phyloP scores from a whole-genome alignment of 805 yeast species.

The Suhomyces faveliae region DNA sequence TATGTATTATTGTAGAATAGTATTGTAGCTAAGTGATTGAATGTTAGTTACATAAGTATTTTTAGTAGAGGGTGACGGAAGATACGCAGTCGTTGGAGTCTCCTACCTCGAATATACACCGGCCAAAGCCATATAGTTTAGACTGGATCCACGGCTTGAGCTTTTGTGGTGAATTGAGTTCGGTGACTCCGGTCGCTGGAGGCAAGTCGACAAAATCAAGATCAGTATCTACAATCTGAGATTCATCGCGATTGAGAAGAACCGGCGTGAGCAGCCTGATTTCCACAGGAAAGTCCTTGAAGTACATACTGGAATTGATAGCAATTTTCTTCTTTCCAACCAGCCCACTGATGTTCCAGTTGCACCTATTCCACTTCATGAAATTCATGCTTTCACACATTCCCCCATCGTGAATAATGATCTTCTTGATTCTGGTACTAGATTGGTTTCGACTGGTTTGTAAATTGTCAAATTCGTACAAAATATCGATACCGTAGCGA shows the following conservation, averaged over 20 bases:
- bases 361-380: conserved; percentile 52
- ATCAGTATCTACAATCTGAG: conserved; percentile 40
- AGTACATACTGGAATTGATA: conserved; percentile 30
- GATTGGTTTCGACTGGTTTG: conserved; percentile 11
- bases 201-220: conserved; percentile 27
- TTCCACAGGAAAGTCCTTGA: conserved; percentile 26
- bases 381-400: conserved; percentile 51
- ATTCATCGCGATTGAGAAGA: conserved; percentile 37
- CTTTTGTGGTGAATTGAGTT: conserved; percentile 16
- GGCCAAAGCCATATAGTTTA: conserved; percentile 36
- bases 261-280: conserved; percentile 28
- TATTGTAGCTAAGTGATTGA: too few relatives aligned
- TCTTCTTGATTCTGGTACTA: conserved; percentile 33
- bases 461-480: conserved; percentile 40
- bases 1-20: too few relatives aligned
- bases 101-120: conserved; percentile 45
- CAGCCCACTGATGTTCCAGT: conserved; percentile 36
- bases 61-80: conserved; percentile 36
- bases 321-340: conserved; percentile 6
- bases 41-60: neutral
- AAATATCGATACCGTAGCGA: conserved; percentile 51
- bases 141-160: conserved; percentile 44
- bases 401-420: conserved; percentile 52
- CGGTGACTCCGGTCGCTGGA: conserved; percentile 9
- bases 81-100: conserved; percentile 36